phyloP scores from a whole-genome alignment of 371 early-diverging fungal genomes.

The Actinomucor elegans region DNA sequence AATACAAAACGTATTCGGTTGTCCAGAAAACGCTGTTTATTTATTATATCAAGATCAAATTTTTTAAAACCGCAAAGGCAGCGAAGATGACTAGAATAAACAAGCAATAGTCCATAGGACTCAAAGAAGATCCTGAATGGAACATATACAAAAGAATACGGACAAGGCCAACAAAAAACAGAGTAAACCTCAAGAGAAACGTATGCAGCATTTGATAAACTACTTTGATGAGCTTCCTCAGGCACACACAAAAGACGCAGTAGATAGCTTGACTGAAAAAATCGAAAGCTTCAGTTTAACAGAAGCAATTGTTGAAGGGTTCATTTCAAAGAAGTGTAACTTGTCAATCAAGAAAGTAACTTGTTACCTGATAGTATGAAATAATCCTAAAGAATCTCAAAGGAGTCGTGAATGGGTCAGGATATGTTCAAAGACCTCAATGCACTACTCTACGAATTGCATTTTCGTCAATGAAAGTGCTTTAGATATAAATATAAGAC shows the following conservation, averaged over 20 bases:
- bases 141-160: slow-evolving; percentile 19
- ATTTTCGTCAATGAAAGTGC: slow-evolving; percentile 7
- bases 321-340: slow-evolving; percentile 4
- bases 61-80: slow-evolving; percentile 1
- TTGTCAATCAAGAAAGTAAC: slow-evolving; percentile 13
- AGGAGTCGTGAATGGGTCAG: background rate
- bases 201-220: slow-evolving; percentile 7
- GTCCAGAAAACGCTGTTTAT: background rate
- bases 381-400: background rate
- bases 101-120: slow-evolving; percentile 8
- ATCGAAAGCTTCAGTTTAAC: slow-evolving; percentile 5
- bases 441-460: slow-evolving; percentile 1
- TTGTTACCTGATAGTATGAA: slow-evolving; percentile 51
- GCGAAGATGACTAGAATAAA: slow-evolving; percentile 1
- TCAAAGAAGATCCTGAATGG: slow-evolving; percentile 19
- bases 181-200: slow-evolving; percentile 9
- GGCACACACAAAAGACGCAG: slow-evolving; percentile 5
- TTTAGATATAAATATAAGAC: slow-evolving; percentile 14
- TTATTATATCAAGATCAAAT: background rate
- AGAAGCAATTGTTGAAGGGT: slow-evolving; percentile 7
- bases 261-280: slow-evolving; percentile 4
- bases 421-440: slow-evolving; percentile 2
- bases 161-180: slow-evolving; percentile 11
- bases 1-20: background rate
- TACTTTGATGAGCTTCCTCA: slow-evolving; percentile 13